Conservation (phyloP, 2,329 filamentous ascomycete species). For the Stachybotrys elegans region DNA sequence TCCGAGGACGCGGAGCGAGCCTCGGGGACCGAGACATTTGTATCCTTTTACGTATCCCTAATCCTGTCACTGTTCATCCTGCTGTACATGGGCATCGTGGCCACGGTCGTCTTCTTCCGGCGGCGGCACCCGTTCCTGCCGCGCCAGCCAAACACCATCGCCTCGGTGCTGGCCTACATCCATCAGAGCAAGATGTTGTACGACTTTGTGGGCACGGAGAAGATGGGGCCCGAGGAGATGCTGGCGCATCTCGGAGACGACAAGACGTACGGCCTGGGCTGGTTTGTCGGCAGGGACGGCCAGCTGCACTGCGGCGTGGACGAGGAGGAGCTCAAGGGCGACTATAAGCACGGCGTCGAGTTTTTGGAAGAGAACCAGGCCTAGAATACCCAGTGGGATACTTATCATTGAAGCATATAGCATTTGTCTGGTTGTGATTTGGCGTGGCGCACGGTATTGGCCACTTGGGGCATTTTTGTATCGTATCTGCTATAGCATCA, state of each 20-base stretch:
- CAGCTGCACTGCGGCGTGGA: slow-evolving; percentile 73
- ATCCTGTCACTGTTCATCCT: slow-evolving; percentile 58
- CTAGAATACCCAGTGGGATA: slow-evolving; percentile 41
- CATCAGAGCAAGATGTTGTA: slow-evolving; percentile 78
- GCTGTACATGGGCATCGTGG: slow-evolving; percentile 57
- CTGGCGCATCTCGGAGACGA: slow-evolving; percentile 51
- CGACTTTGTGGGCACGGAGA: slow-evolving; percentile 67
- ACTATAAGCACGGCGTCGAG: slow-evolving; percentile 60
- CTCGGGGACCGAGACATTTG: slow-evolving; percentile 53
- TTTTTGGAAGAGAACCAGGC: slow-evolving; percentile 44
- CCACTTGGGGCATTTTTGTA: too few relatives aligned
- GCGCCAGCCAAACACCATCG: slow-evolving; percentile 73
- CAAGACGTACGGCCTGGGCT: slow-evolving; percentile 70
- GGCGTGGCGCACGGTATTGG: too few relatives aligned
- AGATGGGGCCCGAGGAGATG: slow-evolving; percentile 57
- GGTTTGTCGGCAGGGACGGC: slow-evolving; percentile 70
- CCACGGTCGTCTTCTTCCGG: slow-evolving; percentile 53
- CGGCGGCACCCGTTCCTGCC: slow-evolving; percentile 69
- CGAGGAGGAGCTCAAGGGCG: slow-evolving; percentile 63
- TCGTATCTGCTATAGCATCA: too few relatives aligned
- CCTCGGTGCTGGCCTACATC: slow-evolving; percentile 70
- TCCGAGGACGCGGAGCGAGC: slow-evolving; percentile 25
- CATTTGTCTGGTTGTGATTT: too few relatives aligned
- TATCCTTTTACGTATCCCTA: slow-evolving; percentile 64
- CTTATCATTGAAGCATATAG: slow-evolving; percentile 19